Conservation (phyloP, 179 eudicot species). For the Carnegiea gigantea region DNA sequence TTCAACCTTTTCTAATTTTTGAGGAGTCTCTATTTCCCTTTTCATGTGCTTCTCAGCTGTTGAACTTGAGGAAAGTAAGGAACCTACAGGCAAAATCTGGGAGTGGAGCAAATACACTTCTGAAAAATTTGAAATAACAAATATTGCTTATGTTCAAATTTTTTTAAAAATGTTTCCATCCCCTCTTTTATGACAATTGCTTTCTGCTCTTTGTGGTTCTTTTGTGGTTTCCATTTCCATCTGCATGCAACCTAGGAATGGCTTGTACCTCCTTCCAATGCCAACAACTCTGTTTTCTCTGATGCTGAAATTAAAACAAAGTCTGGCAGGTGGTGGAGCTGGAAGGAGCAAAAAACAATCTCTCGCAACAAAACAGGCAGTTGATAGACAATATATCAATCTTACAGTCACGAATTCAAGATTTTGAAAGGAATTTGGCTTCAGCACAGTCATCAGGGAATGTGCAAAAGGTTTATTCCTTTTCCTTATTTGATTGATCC, state of each 20-base stretch:
- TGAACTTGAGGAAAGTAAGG: too few species aligned
- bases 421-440: constrained; percentile 48
- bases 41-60: too few species aligned
- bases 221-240: not conserved
- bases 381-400: constrained; percentile 47
- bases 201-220: not conserved
- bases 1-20: too few species aligned
- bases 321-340: constrained; percentile 83
- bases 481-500: not conserved
- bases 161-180: not conserved
- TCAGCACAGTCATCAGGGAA: constrained; percentile 34
- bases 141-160: not conserved
- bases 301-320: constrained; percentile 59
- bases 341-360: constrained; percentile 53
- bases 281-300: constrained; percentile 36
- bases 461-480: constrained; percentile 35
- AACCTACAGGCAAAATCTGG: too few species aligned
- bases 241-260: not conserved
- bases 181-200: not conserved
- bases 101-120: not conserved
- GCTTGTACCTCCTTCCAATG: not conserved
- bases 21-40: too few species aligned
- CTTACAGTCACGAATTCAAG: constrained; percentile 54
- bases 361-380: constrained; percentile 56
- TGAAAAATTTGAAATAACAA: not conserved